Evolutionary conservation across 768 basidiomycete genomes (phyloP).

Genomic region (Agaricus blazei): DNA sequence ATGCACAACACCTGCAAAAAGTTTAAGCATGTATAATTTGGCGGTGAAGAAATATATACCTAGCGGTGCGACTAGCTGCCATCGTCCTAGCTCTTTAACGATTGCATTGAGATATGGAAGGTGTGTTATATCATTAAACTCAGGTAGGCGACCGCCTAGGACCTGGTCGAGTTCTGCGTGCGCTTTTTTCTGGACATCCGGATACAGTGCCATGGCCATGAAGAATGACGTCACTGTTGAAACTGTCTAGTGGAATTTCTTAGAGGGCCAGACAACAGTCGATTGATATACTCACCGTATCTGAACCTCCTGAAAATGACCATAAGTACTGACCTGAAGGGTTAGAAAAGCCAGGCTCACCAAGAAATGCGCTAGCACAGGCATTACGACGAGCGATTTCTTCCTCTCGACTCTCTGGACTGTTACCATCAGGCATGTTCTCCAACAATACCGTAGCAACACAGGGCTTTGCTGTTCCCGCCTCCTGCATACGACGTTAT

Average conservation of each 20-base stretch:
- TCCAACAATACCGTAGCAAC: constrained; percentile 7
- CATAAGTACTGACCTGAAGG: not conserved
- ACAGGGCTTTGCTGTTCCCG: constrained; percentile 1
- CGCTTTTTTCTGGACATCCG: constrained; percentile 13
- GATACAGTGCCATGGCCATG: constrained; percentile 14
- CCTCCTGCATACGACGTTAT: not conserved
- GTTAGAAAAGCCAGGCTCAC: not conserved
- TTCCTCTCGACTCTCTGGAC: not conserved
- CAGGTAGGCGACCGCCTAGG: constrained; percentile 25
- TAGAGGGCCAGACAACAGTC: not conserved
- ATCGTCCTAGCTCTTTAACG: constrained; percentile 30
- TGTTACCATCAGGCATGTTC: constrained; percentile 3
- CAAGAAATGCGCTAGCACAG: constrained; percentile 3
- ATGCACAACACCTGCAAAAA: not conserved
- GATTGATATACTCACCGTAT: constrained; percentile 5
- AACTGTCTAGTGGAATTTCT: constrained; percentile 8
- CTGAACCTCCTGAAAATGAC: constrained; percentile 1
- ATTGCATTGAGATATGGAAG: constrained; percentile 31
- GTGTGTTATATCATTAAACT: constrained; percentile 14
- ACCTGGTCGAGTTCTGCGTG: constrained; percentile 14
- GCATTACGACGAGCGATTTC: constrained; percentile 1
- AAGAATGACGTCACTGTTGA: constrained; percentile 13
- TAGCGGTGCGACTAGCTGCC: constrained; percentile 25
- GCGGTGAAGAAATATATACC: not conserved
- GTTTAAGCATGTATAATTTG: not conserved